Conservation (phyloP, 2,329 filamentous ascomycete species). For the Alternaria tenuissima region DNA sequence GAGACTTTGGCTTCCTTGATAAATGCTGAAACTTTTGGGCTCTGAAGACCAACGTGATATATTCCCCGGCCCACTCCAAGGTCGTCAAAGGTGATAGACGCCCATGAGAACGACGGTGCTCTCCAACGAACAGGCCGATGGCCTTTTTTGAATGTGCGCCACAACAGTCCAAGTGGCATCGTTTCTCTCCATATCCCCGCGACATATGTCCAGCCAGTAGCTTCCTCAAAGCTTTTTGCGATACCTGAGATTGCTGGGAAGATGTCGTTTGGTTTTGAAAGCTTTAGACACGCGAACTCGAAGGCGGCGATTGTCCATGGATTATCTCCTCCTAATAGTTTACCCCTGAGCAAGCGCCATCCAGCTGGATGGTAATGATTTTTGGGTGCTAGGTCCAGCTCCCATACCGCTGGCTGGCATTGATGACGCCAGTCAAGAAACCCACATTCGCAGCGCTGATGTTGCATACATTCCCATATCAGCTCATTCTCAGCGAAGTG, state of each 20-base stretch:
- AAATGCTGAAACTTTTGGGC: no score
- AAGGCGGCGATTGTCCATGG: not conserved
- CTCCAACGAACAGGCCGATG: not conserved
- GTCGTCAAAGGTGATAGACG: not conserved
- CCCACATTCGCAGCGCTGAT: not conserved
- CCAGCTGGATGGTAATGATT: not conserved
- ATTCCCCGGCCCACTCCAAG: no score
- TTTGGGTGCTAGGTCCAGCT: not conserved
- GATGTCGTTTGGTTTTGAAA: not conserved
- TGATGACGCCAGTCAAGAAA: no score
- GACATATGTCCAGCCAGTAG: not conserved
- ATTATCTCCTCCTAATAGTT: not conserved
- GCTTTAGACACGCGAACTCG: not conserved
- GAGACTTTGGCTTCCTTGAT: not conserved
- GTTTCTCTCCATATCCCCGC: not conserved
- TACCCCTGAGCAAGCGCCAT: not conserved
- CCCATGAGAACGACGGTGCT: not conserved
- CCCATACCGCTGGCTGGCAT: not conserved
- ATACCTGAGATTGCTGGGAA: not conserved
- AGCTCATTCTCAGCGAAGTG: slow-evolving; percentile 20
- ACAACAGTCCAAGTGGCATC: not conserved
- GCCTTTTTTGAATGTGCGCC: not conserved
- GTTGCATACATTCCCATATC: slow-evolving; percentile 24
- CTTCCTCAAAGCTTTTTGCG: not conserved
- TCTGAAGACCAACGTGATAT: no score